Conservation (phyloP, 192 early-diverging fungal species). For the Rhizophagus clarus region DNA sequence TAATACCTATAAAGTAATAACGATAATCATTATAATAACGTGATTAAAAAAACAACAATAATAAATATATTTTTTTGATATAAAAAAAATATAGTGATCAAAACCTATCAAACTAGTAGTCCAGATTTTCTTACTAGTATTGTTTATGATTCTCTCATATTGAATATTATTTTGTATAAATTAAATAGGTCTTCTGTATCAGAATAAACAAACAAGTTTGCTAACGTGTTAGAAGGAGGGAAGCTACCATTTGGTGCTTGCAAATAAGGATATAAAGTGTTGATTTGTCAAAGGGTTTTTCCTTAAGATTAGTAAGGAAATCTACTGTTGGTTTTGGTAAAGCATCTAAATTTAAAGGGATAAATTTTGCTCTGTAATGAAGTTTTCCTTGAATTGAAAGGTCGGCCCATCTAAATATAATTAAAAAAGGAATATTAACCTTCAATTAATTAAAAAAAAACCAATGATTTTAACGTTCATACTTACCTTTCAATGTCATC, state of each 20-base stretch:
- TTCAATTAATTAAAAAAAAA: neutral
- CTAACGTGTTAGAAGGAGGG: slow-evolving; percentile 11
- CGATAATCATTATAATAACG: too few relatives aligned
- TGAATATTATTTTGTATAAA: neutral
- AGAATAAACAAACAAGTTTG: slow-evolving; percentile 18
- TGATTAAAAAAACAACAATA: too few relatives aligned
- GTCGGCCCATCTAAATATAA: slow-evolving; percentile 27
- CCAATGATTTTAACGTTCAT: neutral
- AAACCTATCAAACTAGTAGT: slow-evolving; percentile 19
- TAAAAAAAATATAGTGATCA: neutral
- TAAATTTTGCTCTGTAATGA: slow-evolving; percentile 43
- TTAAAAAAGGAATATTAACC: neutral
- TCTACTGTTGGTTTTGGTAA: slow-evolving; percentile 4
- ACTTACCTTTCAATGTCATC: slow-evolving; percentile 39
- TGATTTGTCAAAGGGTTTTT: slow-evolving; percentile 20
- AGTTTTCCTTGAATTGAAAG: slow-evolving; percentile 41
- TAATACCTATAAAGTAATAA: neutral
- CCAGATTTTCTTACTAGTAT: neutral
- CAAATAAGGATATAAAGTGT: slow-evolving; percentile 10
- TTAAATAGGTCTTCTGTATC: neutral
- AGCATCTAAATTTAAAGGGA: slow-evolving; percentile 23
- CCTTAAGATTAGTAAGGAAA: slow-evolving; percentile 35
- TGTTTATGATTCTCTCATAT: neutral
- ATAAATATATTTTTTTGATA: neutral
- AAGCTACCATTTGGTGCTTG: slow-evolving; percentile 28